A percentile compares a stretch with the other conserved stretches of the same genome.
Conservation (phyloP, 1,284 basidiomycete species). For the Kwoniella shivajii region DNA sequence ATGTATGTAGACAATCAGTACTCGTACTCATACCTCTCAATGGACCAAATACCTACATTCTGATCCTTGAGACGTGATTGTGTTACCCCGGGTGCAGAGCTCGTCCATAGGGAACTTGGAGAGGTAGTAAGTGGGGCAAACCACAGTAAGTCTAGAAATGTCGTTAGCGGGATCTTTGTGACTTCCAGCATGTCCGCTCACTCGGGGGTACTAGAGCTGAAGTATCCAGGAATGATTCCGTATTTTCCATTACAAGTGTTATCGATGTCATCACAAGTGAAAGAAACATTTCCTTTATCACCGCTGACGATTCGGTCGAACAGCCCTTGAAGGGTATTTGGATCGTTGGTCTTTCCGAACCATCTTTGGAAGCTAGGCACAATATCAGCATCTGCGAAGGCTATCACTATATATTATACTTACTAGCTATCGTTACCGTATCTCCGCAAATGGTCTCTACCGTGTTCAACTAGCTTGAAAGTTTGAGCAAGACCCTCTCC, state of each 20-base stretch:
- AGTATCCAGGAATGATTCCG: constrained; percentile 21
- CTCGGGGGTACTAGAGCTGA: constrained; percentile 14
- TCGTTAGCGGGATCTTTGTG: not conserved
- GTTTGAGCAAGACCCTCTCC: constrained; percentile 16
- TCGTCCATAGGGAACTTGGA: constrained; percentile 17
- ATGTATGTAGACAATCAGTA: no score
- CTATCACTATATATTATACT: not conserved
- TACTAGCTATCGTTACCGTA: constrained; percentile 16
- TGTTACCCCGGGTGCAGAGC: constrained; percentile 14
- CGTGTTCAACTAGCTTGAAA: constrained; percentile 12
- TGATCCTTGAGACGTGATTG: constrained; percentile 18
- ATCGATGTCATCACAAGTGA: constrained; percentile 19
- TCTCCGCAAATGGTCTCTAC: constrained; percentile 17
- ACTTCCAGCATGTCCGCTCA: constrained; percentile 1
- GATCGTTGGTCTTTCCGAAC: constrained; percentile 16
- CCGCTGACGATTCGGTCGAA: constrained; percentile 18
- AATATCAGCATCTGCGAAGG: not conserved
- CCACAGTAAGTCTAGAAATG: constrained; percentile 13
- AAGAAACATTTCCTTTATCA: constrained; percentile 18
- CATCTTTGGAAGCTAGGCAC: constrained; percentile 17
- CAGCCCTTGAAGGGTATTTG: constrained; percentile 13
- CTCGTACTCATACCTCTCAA: no score
- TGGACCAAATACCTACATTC: constrained; percentile 6
- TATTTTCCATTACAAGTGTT: constrained; percentile 14
- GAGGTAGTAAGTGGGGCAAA: constrained; percentile 17